Percentiles rank a stretch among this genome's conserved stretches.
Conservation (phyloP, 192 early-diverging fungal genomes). For the Obelidium mucronatum region DNA sequence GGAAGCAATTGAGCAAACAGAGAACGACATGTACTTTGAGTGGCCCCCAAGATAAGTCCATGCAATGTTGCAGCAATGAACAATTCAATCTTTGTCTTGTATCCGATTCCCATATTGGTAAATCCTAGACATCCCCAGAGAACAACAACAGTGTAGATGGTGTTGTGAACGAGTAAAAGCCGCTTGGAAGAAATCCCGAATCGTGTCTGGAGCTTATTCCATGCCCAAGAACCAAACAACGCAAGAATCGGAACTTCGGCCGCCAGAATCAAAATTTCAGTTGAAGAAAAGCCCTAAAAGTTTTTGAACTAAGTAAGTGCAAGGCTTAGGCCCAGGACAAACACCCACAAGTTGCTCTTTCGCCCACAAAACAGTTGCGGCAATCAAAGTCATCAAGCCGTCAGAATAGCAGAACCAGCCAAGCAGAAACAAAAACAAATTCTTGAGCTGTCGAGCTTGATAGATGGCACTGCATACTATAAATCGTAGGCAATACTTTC, state of each 20-base stretch:
- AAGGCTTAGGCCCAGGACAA: too few relatives aligned
- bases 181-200: slow-evolving; percentile 14
- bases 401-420: slow-evolving; percentile 50
- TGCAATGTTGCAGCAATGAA: slow-evolving; percentile 64
- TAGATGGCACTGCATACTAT: slow-evolving; percentile 15
- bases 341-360: slow-evolving; percentile 60
- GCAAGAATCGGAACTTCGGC: slow-evolving; percentile 29
- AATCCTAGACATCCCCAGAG: slow-evolving; percentile 24
- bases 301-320: slow-evolving; percentile 60
- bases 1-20: slow-evolving; percentile 73
- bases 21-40: slow-evolving; percentile 57
- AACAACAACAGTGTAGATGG: slow-evolving; percentile 27
- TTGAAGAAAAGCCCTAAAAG: slow-evolving; percentile 47
- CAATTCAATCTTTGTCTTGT: slow-evolving; percentile 61
- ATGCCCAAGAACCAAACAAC: slow-evolving; percentile 18
- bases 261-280: slow-evolving; percentile 22
- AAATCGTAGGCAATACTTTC: too few relatives aligned
- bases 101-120: slow-evolving; percentile 51
- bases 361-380: slow-evolving; percentile 46
- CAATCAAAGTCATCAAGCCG: background rate
- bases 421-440: slow-evolving; percentile 46
- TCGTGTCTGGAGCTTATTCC: slow-evolving; percentile 2
- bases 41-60: slow-evolving; percentile 65
- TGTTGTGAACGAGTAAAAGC: slow-evolving; percentile 22
- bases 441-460: slow-evolving; percentile 4